Evolutionary conservation across 1,284 basidiomycete genomes (phyloP).

Genomic region (Paramarasmius palmivorus): DNA sequence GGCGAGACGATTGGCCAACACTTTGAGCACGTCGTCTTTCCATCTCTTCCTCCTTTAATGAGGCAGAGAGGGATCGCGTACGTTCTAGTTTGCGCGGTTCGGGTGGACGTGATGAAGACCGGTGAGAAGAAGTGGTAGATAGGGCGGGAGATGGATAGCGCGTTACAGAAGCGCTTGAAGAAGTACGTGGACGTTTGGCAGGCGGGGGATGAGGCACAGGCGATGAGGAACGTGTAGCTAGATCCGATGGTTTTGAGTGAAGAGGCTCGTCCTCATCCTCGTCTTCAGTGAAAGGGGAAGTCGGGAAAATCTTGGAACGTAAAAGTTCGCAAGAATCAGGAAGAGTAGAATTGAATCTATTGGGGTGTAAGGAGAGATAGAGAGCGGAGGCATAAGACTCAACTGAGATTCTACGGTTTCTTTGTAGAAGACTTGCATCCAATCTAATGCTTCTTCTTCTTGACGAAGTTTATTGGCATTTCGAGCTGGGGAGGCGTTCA

Average conservation of each 20-base stretch:
- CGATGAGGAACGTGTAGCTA: background rate
- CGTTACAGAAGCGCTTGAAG: background rate
- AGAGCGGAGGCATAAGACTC: conserved; percentile 22
- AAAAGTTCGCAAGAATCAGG: conserved; percentile 59
- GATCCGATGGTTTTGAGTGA: background rate
- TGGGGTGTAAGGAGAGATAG: background rate
- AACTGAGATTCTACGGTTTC: conserved; percentile 64
- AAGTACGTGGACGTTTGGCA: background rate
- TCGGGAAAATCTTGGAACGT: conserved; percentile 66
- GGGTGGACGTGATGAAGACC: conserved; percentile 12
- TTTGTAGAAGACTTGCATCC: conserved; percentile 71
- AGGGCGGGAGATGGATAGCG: conserved; percentile 1
- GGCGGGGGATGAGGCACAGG: background rate
- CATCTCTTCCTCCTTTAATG: conserved; percentile 53
- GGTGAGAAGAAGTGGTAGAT: conserved; percentile 16
- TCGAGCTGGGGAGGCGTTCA: conserved; percentile 28
- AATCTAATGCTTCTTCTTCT: conserved; percentile 55
- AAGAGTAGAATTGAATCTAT: conserved; percentile 57
- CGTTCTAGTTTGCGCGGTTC: conserved; percentile 38
- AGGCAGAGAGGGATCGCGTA: conserved; percentile 59
- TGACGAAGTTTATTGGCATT: conserved; percentile 12
- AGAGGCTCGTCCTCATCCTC: background rate
- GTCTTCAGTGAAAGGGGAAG: conserved; percentile 56
- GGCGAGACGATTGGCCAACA: conserved; percentile 33
- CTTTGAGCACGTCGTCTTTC: conserved; percentile 44